phyloP scores from a whole-genome alignment of 805 yeast species.

The Saccharomycopsis sp. region DNA sequence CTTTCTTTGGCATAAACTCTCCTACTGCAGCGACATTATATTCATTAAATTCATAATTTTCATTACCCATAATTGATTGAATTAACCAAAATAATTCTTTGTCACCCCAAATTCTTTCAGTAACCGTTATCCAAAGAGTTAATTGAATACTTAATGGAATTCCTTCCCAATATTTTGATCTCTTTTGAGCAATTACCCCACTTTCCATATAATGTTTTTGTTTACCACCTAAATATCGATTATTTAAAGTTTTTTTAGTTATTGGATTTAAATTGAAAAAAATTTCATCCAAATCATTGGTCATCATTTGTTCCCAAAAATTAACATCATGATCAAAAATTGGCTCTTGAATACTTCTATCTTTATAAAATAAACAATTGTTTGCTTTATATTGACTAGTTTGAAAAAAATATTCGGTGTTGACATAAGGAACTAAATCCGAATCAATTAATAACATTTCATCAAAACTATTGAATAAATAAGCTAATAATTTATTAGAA shows the following conservation, averaged over 20 bases:
- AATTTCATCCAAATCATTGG: constrained; percentile 23
- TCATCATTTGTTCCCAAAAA: constrained; percentile 29
- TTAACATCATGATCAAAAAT: constrained; percentile 22
- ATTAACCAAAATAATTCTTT: constrained; percentile 74
- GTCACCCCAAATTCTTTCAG: constrained; percentile 59
- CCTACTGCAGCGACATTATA: constrained; percentile 30
- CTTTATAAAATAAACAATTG: constrained; percentile 35
- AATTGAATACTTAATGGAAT: constrained; percentile 33
- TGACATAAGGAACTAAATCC: constrained; percentile 35
- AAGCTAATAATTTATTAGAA: constrained; percentile 38
- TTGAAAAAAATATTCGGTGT: constrained; percentile 28
- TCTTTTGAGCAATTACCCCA: constrained; percentile 38
- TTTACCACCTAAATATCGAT: constrained; percentile 20
- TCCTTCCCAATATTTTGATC: constrained; percentile 38
- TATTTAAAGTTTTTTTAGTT: constrained; percentile 17
- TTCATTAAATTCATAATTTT: constrained; percentile 28
- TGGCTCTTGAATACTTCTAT: constrained; percentile 25
- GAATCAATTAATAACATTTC: constrained; percentile 46
- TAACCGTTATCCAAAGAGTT: constrained; percentile 30
- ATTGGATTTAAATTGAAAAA: constrained; percentile 19
- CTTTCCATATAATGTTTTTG: constrained; percentile 35
- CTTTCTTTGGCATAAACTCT: constrained; percentile 18
- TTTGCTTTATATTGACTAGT: constrained; percentile 24
- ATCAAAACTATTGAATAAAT: constrained; percentile 35
- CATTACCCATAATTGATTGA: constrained; percentile 33